Base-by-base conservation (phyloP, 1,139 yeast genomes). In the Saccharomyces hybrid region DNA sequence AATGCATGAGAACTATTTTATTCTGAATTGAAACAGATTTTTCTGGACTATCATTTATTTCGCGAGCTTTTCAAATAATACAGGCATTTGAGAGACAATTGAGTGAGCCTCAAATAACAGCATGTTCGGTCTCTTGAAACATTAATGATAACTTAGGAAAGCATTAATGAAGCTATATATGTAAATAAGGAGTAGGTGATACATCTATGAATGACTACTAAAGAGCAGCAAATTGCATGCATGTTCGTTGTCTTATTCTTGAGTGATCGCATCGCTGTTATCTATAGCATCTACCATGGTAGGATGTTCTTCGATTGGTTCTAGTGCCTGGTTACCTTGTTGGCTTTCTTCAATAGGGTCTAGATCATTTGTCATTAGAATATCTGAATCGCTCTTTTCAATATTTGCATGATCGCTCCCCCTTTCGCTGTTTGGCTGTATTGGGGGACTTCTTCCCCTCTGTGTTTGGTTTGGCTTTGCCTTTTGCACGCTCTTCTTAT, bases 271-370 rank as follows among this genome's bases (percentile, higher is more conserved):
- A 14, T 34, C 42, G 42, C 42, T 34, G 25, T 34, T 9, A 14
- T 34, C 42, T 34, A 34, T 34, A 34, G 42, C 25, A 34, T 34
- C 42, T 34, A 14, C 42, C 19, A 34, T 14, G 25, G 42, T 34
- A 14, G 61, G 58, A 44, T 55, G 52, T 48, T 60, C 64, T 38
- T 55, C 56, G 11, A 57, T 59, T 5, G 58, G 55, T 25, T 55
- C 60, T 9, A 59, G 46, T 11, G 47, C 59, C 29, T 52, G 56
- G 27, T 49, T 44, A 42, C 19, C 46, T 29, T 49, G 49, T 11
- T 54, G 41, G 23, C 53, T 48, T 16, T 46, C 53, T 11, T 58
- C 56, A 6, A 49, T 49, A 7, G 58, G 52, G 19, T 55, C 56
- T 5, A 52, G 32, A 7, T 26, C 28, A 4, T 49, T 52, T 25